Conservation (phyloP, 1,139 yeast species). For the Pneumocystis jirovecii region DNA sequence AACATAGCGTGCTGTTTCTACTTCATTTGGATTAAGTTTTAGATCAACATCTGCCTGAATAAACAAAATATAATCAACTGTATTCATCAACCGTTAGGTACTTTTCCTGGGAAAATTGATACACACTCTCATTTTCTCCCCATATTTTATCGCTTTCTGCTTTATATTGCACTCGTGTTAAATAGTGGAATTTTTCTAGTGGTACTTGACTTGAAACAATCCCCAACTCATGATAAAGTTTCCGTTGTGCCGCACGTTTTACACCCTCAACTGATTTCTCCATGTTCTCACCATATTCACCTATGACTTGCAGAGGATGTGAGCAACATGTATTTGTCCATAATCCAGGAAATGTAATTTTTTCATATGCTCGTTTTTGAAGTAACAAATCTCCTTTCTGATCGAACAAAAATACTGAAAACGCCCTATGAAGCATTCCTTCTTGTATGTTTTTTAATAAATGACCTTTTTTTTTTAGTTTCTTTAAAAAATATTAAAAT, state of each 20-base stretch:
- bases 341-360: slow-evolving; percentile 75
- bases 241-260: slow-evolving; percentile 79
- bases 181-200: slow-evolving; percentile 52
- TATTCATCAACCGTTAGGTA: background rate
- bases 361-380: slow-evolving; percentile 91
- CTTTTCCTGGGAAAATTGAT: background rate
- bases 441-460: slow-evolving; percentile 70
- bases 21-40: slow-evolving; percentile 56
- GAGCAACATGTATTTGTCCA: slow-evolving; percentile 99
- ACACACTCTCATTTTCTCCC: slow-evolving; percentile 81
- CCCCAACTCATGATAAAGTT: slow-evolving; percentile 84
- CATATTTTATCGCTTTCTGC: slow-evolving; percentile 73
- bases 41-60: slow-evolving; percentile 43
- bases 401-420: slow-evolving; percentile 82
- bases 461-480: slow-evolving; percentile 28
- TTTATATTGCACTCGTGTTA: slow-evolving; percentile 88
- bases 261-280: slow-evolving; percentile 59
- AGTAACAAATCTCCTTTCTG: slow-evolving; percentile 58
- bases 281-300: slow-evolving; percentile 58
- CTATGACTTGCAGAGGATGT: slow-evolving; percentile 75
- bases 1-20: slow-evolving; percentile 66
- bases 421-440: slow-evolving; percentile 88
- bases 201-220: slow-evolving; percentile 48
- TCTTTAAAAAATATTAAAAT: slow-evolving; percentile 3
- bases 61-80: slow-evolving; percentile 72